Evolutionary conservation across 176 grass and related monocot species (phyloP), one percentile per base, ranked within the genome.

Genomic region (Carex parvula): DNA sequence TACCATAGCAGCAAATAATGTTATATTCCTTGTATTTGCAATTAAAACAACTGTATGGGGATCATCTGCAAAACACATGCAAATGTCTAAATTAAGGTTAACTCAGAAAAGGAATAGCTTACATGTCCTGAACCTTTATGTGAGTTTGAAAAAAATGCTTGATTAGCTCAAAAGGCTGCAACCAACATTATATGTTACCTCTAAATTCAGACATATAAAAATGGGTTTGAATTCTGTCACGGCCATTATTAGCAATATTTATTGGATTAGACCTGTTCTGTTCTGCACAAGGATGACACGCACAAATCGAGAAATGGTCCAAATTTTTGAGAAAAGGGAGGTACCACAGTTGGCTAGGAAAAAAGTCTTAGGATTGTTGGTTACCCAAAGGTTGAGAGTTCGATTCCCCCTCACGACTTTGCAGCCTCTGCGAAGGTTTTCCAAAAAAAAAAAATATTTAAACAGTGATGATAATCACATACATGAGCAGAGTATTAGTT

Each of bases 1-100:
- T 15, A 74, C n/a, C 8, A 74, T 50, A 50, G 21, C 22, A 8
- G 17, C 59, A 61, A 50, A 50, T 50, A 61, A 61, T 61, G 59
- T 8, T n/a, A 61, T 8, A 20, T 21, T 61, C 59, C n/a, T n/a
- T 22, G n/a, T 62, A 54, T 54, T 75, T 71, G 6, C 8, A 48
- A 67, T 11, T 71, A 21, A 48, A 71, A 3, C 35, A 44, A 71
- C 46, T 54, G 48, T 54, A 53, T 14, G 21, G 12, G 10, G 21
- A 24, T 76, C 46, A 53, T 76, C 10, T 54, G 68, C 72, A 54
- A 76, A 54, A 56, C 17, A 32, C 73, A 77, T 77, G 50, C 42
- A 52, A 73, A 73, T 73, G 18, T 22, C 48, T 7, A 44, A 44
- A 55, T 32, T 32, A 56, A 15, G 71, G 50, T 56, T 32, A 56